A percentile compares a stretch with the other conserved stretches of the same genome.
Evolutionary conservation across 2,329 filamentous ascomycete genomes (phyloP).

Genomic region (Colletotrichum sp.): DNA sequence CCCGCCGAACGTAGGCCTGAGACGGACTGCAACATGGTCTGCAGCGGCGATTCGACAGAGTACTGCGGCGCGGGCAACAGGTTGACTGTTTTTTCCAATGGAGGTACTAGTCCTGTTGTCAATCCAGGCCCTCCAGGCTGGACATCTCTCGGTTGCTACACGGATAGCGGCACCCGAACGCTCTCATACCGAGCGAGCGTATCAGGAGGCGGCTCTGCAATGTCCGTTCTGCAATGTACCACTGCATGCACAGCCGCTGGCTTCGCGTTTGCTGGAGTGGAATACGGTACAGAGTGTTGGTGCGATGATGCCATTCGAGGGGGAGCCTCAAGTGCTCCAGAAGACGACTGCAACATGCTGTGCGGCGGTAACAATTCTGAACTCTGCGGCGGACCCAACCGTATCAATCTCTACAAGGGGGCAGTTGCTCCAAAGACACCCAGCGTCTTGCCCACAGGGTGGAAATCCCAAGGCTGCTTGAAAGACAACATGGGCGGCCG

Average conservation of each 20-base stretch:
- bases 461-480: background rate
- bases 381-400: slow-evolving; percentile 35
- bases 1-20: background rate
- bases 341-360: background rate
- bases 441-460: background rate
- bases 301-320: background rate
- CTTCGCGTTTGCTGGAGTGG: background rate
- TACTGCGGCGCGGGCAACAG: background rate
- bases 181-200: background rate
- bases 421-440: slow-evolving; percentile 8
- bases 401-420: slow-evolving; percentile 38
- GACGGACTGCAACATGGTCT: background rate
- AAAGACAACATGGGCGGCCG: background rate
- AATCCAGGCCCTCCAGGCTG: background rate
- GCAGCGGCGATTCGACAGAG: background rate
- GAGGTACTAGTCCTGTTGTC: background rate
- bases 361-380: background rate
- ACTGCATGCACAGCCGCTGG: background rate
- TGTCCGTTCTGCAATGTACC: background rate
- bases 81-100: background rate
- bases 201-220: background rate
- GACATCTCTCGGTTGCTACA: background rate
- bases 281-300: background rate
- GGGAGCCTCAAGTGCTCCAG: background rate
- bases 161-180: background rate